A percentile compares a stretch with the other conserved stretches of the same genome.
Evolutionary conservation across 2,329 filamentous ascomycete species (phyloP).

Genomic region (Fusarium duplospermum): DNA sequence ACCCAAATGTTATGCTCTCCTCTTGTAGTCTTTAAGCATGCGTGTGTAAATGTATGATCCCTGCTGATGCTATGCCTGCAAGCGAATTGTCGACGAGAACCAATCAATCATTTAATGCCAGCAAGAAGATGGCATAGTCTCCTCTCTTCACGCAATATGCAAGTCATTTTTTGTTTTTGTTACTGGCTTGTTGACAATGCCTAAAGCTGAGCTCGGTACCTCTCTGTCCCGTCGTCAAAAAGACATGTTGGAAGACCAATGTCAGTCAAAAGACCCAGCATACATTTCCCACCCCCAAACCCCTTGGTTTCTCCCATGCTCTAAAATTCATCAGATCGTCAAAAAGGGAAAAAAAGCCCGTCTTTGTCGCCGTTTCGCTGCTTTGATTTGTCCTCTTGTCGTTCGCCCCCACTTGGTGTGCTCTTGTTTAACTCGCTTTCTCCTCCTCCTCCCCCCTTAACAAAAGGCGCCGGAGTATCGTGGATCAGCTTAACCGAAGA

Average conservation of each 20-base stretch:
- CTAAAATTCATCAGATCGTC: constrained; percentile 41
- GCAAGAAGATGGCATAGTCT: not conserved
- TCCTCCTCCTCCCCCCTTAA: not conserved
- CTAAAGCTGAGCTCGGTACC: not conserved
- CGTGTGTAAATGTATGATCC: not conserved
- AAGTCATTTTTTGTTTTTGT: not conserved
- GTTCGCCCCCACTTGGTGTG: constrained; percentile 29
- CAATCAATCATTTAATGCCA: not conserved
- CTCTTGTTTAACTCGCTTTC: constrained; percentile 17
- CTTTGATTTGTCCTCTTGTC: constrained; percentile 31
- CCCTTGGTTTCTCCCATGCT: constrained; percentile 15
- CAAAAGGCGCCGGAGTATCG: constrained; percentile 3
- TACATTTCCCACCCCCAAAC: not conserved
- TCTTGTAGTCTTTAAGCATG: not conserved
- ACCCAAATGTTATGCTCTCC: not conserved
- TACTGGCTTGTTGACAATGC: constrained; percentile 7
- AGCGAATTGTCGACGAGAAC: no score
- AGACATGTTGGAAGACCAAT: constrained; percentile 7
- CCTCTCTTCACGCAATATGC: not conserved
- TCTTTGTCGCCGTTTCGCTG: constrained; percentile 26
- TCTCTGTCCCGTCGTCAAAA: constrained; percentile 1
- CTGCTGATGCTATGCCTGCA: not conserved
- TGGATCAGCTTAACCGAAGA: constrained; percentile 69
- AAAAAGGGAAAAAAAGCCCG: constrained; percentile 15
- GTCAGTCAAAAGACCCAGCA: constrained; percentile 14